Percentiles rank a stretch among this genome's conserved stretches.
These are phyloP conservation scores for Leccinellum rugosiceps DNA, from an alignment of 768 basidiomycete species.

Conservation along the genomic window DNA sequence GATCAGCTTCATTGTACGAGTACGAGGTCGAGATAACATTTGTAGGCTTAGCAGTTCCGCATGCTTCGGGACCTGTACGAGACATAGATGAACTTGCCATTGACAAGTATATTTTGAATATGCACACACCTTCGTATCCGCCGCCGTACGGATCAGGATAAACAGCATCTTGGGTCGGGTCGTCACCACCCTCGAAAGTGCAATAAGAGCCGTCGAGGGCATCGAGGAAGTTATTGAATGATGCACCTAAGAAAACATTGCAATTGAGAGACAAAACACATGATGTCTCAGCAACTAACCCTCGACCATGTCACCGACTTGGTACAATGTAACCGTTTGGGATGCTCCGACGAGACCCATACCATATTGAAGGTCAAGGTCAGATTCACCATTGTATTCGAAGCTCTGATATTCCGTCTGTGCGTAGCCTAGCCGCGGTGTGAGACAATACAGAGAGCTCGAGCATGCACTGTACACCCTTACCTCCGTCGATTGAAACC, in stretches of 20 bases:
- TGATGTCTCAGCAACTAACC: constrained; percentile 7
- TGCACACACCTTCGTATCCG: constrained; percentile 20
- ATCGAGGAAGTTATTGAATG: constrained; percentile 35
- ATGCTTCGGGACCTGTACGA: constrained; percentile 34
- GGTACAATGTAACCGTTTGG: constrained; percentile 30
- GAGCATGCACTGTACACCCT: not conserved
- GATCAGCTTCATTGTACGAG: constrained; percentile 33
- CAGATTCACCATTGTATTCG: constrained; percentile 28
- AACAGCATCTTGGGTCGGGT: constrained; percentile 22
- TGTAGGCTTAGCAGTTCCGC: constrained; percentile 34
- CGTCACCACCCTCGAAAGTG: constrained; percentile 34
- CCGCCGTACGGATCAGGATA: constrained; percentile 24
- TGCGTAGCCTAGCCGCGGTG: not conserved
- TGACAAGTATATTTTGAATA: not conserved
- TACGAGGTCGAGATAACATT: constrained; percentile 44
- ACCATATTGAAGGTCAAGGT: constrained; percentile 33
- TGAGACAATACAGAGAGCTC: not conserved
- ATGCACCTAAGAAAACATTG: constrained; percentile 11
- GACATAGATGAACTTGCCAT: too few relatives aligned
- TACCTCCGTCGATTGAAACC: constrained; percentile 34
- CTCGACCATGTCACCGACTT: constrained; percentile 28
- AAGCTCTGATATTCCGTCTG: constrained; percentile 7
- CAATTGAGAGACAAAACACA: too few relatives aligned
- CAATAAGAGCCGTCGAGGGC: constrained; percentile 35
- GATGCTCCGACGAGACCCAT: constrained; percentile 27